Evolutionary conservation across 176 grass and related monocot species (phyloP).

Genomic region (Elaeis guineensis): DNA sequence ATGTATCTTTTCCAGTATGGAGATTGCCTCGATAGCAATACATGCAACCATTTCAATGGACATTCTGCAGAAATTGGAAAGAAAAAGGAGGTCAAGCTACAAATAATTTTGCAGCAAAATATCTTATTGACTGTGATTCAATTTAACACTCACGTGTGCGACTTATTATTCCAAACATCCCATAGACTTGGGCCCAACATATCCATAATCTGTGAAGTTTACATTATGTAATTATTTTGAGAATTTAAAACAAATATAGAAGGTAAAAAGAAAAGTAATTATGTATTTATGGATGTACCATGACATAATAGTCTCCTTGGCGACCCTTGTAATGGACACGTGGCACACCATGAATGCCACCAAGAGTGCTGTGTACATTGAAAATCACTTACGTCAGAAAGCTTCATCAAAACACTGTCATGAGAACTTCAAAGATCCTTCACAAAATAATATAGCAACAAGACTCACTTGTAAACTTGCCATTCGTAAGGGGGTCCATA

Average conservation of each 20-base stretch:
- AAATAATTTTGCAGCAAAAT: no score
- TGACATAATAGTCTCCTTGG: constrained; percentile 92
- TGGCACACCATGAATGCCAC: constrained; percentile 86
- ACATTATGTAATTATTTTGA: constrained; percentile 19
- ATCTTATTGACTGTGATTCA: not conserved
- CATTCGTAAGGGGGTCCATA: constrained; percentile 91
- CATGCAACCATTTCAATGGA: constrained; percentile 97
- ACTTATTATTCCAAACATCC: constrained; percentile 92
- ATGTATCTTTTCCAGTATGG: constrained; percentile 96
- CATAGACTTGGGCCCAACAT: constrained; percentile 93
- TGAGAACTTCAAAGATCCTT: not conserved
- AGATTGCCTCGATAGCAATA: constrained; percentile 95
- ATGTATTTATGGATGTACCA: constrained; percentile 38
- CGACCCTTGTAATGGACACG: constrained; percentile 92
- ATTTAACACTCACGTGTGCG: constrained; percentile 50
- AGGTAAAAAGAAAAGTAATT: constrained; percentile 8
- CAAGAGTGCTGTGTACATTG: constrained; percentile 36
- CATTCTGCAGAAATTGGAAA: constrained; percentile 49
- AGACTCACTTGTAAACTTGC: constrained; percentile 83
- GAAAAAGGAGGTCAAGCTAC: not conserved
- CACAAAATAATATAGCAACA: constrained; percentile 8
- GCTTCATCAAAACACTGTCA: not conserved
- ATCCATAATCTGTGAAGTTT: constrained; percentile 84
- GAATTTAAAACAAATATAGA: constrained; percentile 5
- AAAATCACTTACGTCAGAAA: not conserved